Evolutionary conservation across 345 rosid genomes (phyloP), one percentile per base, ranked within the genome.

Genomic region (Syzygium aromaticum): DNA sequence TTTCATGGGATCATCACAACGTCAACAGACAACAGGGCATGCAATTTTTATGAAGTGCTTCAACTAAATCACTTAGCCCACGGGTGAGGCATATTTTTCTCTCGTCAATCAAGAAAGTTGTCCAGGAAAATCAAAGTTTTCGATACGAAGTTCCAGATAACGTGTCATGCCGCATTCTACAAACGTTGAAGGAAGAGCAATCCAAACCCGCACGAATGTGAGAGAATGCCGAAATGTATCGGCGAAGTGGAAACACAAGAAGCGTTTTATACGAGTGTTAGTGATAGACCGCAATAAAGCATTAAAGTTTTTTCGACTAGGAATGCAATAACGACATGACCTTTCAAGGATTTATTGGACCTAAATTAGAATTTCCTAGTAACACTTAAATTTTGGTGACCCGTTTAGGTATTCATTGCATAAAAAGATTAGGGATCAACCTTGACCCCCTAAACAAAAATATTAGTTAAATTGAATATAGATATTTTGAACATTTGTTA

Each of bases 311-410:
- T 67, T 9, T 43, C 46, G 46, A 28, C 77, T 64, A 28, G 4
- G 77, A 64, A 30, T 8, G 46, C 46, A 43, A 16, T 0, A 3
- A 30, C 3, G 23, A 43, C 0, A 7, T 16, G 43, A 33, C 49
- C 49, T 9, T 33, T 73, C 82, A 23, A 38, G 7, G 49, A 38
- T 19, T 38, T 73, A 73, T 40, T 1, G 82, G 25, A 2, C 82
- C 49, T 10, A 2, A 73, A 73, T 9, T 11, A 49, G 49, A 73
- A 73, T 73, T 59, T 3, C 49, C 22, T 38, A 43, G 5, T 43
- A 43, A 43, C 7, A 43, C 46, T 43, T 43, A 43, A 43, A 43
- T 43, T 43, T 43, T 43, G 46, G 46, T 43, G 46, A 43, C 46
- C 46, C 7, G 7, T 5, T 43, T 43, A 43, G 46, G 46, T 43